phyloP scores from a whole-genome alignment of 2,329 filamentous ascomycete genomes.

The Dactylonectria estremocensis region DNA sequence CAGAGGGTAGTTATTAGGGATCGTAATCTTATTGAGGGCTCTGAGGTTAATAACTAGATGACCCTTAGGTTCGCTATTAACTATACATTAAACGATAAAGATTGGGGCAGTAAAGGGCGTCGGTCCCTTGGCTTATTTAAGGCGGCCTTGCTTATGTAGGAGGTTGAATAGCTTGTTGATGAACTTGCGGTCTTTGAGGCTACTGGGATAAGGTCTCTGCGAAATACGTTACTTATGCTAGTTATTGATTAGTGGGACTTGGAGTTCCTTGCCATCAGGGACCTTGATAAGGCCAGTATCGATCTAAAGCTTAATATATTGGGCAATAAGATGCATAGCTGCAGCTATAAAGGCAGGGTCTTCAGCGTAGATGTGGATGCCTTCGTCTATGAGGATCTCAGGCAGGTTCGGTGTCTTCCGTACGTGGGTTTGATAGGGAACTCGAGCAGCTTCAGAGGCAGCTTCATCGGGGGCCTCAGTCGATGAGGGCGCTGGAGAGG shows the following conservation, averaged over 20 bases:
- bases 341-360: background rate
- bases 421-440: background rate
- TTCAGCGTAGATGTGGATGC: background rate
- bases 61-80: constrained; percentile 7
- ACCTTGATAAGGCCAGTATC: background rate
- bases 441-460: too few species aligned
- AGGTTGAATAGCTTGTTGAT: background rate
- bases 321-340: background rate
- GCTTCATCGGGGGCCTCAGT: background rate
- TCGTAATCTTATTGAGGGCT: background rate
- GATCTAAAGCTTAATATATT: background rate
- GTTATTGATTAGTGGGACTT: background rate
- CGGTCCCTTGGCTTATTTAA: constrained; percentile 2
- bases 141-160: background rate
- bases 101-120: constrained; percentile 1
- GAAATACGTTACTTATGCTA: background rate
- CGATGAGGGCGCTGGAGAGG: background rate
- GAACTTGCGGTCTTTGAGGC: background rate
- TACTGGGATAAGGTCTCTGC: background rate
- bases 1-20: constrained; percentile 6
- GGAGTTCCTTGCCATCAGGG: background rate
- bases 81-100: constrained; percentile 7
- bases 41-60: constrained; percentile 3
- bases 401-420: background rate
- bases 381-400: background rate